Percentiles rank a stretch among this genome's conserved stretches.
phyloP scores from a whole-genome alignment of 2,329 filamentous ascomycete species.

The Tolypocladium ophioglossoides region DNA sequence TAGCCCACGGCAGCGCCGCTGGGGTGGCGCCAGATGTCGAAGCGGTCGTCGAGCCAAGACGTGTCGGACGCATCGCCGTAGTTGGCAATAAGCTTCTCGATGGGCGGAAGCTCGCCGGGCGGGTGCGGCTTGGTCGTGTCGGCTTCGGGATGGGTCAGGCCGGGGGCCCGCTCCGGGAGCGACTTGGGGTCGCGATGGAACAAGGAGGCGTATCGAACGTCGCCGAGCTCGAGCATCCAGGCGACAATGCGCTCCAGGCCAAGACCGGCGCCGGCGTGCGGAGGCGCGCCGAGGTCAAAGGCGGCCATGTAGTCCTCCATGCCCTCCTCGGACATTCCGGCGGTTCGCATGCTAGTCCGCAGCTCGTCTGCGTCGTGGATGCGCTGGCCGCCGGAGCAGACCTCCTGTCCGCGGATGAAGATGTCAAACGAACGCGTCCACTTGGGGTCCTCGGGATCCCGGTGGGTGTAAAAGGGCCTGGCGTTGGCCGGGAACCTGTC shows the following conservation, averaged over 20 bases:
- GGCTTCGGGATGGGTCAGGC: slow-evolving; percentile 77
- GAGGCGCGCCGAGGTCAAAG: slow-evolving; percentile 81
- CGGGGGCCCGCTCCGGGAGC: slow-evolving; percentile 54
- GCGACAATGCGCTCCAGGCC: slow-evolving; percentile 84
- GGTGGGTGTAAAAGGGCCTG: slow-evolving; percentile 86
- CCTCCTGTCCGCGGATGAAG: slow-evolving; percentile 87
- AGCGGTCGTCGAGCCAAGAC: slow-evolving; percentile 84
- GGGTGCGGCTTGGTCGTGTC: slow-evolving; percentile 51
- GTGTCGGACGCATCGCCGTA: slow-evolving; percentile 93
- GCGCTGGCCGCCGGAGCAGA: slow-evolving; percentile 85
- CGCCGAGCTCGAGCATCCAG: slow-evolving; percentile 74
- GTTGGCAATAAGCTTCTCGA: slow-evolving; percentile 87
- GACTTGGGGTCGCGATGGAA: slow-evolving; percentile 87
- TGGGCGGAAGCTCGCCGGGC: slow-evolving; percentile 52
- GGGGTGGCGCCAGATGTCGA: slow-evolving; percentile 75
- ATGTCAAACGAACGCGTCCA: slow-evolving; percentile 93
- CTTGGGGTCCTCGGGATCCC: slow-evolving; percentile 58
- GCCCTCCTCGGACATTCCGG: slow-evolving; percentile 65
- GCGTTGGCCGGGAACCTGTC: slow-evolving; percentile 85
- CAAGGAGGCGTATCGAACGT: slow-evolving; percentile 79
- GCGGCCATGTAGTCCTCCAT: slow-evolving; percentile 88
- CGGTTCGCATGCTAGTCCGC: slow-evolving; percentile 64
- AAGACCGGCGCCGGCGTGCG: slow-evolving; percentile 83
- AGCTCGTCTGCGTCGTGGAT: slow-evolving; percentile 72
- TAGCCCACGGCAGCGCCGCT: slow-evolving; percentile 82